Evolutionary conservation across 305 asterid genomes (phyloP), one percentile per base, ranked within the genome.

Genomic region (Ilex paraguariensis): DNA sequence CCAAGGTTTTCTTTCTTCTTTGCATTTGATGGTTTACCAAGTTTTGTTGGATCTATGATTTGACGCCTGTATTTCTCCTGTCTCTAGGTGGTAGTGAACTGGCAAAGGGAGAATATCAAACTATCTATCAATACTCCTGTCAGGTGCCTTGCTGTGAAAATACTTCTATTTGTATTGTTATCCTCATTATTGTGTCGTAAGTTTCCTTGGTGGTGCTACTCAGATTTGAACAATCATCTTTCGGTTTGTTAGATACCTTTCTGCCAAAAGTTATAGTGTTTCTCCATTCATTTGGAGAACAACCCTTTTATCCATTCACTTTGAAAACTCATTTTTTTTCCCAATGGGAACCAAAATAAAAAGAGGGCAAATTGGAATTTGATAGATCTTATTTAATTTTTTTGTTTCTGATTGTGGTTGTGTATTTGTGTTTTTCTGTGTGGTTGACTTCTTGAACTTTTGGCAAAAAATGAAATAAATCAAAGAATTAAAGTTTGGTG

Each of bases 121-220:
- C 87, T 94, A 72, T 73, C 97, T 61, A 70, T 90, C 46, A 65
- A 77, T 66, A 88, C 97, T 74, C 96, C 99, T 75, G 91, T 94
- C 67, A 90, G 99, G 99, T 94, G 80, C 62, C 28, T 49, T 71
- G 44, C 42, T 36, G 42, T 36, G 6, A 5, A 36, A 3, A 36
- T 36, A 4, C 42, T 36, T 36, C 42, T 4, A 3, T 36, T 36
- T 36, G 59, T 44, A 54, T 30, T 60, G 62, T 56, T 31, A 7
- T 12, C 61, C 51, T 48, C 16, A 48, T 62, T 55, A n/a, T 66
- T 74, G 44, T 68, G 59, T 54, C 51, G 42, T 36, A 36, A 4
- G 42, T 36, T 36, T 36, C 42, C 28, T 21, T 21, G 28, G 28
- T 21, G 28, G 28, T 21, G 9, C 42, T 4, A 36, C 42, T 36